Evolutionary conservation across 2,329 filamentous ascomycete species (phyloP), one percentile per base, ranked within the genome.

Genomic region (Beauveria australis): DNA sequence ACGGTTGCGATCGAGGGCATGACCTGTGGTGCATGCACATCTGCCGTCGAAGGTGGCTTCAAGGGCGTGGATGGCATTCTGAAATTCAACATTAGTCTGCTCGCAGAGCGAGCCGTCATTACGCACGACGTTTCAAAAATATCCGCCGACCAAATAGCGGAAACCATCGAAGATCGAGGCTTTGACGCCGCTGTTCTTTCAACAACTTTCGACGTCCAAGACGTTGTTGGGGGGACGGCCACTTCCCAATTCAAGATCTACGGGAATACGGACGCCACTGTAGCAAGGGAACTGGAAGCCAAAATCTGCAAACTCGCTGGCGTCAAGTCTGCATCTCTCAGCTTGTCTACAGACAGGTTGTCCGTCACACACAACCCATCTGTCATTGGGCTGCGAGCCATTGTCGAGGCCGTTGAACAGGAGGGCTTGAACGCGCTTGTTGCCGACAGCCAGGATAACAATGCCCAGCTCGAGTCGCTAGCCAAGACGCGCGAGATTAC

Each of bases 1-100:
- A 97, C 92, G 0, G 81, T 99, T 19, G 86, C 89, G 5, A 90
- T 99, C 59, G 91, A 94, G 66, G 94, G 94, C 55, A 99, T 99
- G 94, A 99, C 94, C 1, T 97, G 94, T 71, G 93, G 93, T 24
- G 91, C 94, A 47, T 99, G 94, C 74, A 97, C 94, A 0, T 93
- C 93, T 1, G 92, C 93, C 6, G 86, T 97, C 1, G 90, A 97
- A 69, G 82, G 84, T 55, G 91, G 89, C 3, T 94, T 99, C 74
- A 84, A 85, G 66, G 84, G 82, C 64, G 75, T 93, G 2, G 85
- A 89, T 10, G 94, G 94, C 24, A 74, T 97, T 18, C 71, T 91
- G 60, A 90, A 92, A 65, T 96, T 97, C 79, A 96, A 96, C 70
- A 95, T 99, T 72, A 96, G 91, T 74, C 78, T 99, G 66, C 81